Evolutionary conservation across 2,329 filamentous ascomycete species (phyloP), one percentile per base, ranked within the genome.

Genomic region (Dothideomycetes sp.): DNA sequence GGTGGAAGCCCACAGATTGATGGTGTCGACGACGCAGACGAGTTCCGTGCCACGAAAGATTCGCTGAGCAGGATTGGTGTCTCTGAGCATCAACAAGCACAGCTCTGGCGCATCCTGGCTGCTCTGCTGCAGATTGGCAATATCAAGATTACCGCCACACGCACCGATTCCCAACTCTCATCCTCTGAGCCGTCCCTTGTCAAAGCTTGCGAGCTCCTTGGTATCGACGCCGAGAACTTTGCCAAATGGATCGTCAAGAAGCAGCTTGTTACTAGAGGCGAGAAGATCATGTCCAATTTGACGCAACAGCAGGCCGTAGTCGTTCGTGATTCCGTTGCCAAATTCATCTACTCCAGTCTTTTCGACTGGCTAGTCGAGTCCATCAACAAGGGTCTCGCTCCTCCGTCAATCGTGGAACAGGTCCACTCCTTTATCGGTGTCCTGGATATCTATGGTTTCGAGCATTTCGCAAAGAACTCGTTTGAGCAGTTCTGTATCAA

Each of bases 401-500:
- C 87, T 1, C 83, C 94, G 33, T 81, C 89, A 47, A 85, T 96
- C 29, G 62, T 96, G 38, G 79, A 73, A 52, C 77, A 84, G 31
- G 86, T 94, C 41, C 75, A 70, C 40, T 89, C 85, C 2, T 98
- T 98, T 62, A 98, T 98, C 53, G 91, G 91, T 61, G 91, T 98
- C 35, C 75, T 98, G 48, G 91, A 98, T 84, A 98, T 98, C 51
- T 96, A 96, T 63, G 89, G 89, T 47, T 98, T 98, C 57, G 91
- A 98, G 62, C 91, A 96, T 64, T 98, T 98, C 56, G 89, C 91
- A 46, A 96, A 95, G 71, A 98, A 98, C 68, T 98, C 91, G 1
- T 98, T 98, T 54, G 91, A 98, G 61, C 91, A 98, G 61, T 98
- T 98, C 64, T 98, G 91, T 66, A 98, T 98, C 75, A 98, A 98